Evolutionary conservation across 2,329 filamentous ascomycete genomes (phyloP), one percentile per base, ranked within the genome.

Genomic region (Ophiostoma montium): DNA sequence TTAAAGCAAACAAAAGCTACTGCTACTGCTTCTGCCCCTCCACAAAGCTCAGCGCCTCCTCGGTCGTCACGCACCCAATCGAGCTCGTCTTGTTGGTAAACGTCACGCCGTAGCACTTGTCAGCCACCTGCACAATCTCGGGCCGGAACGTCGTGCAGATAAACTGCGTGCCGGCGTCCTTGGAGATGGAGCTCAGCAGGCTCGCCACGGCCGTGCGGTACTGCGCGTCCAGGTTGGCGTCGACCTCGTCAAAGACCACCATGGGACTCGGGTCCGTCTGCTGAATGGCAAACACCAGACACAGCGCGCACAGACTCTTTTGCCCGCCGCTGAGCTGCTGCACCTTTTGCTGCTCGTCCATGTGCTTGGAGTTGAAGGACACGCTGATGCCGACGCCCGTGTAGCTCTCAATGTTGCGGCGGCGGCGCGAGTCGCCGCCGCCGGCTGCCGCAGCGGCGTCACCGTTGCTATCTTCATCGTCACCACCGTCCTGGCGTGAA

Each of bases 121-220:
- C 89, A 3, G 92, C 92, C 18, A 96, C 87, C 53, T 84, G 78
- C 55, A 98, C 76, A 74, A 98, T 95, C 68, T 98, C 92, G 1
- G 92, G 92, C 51, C 92, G 76, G 78, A 98, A 98, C 2, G 92
- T 98, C 4, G 92, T 98, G 74, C 92, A 96, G 65, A 98, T 98
- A 63, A 98, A 98, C 64, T 98, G 75, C 46, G 75, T 80, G 53
- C 75, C 73, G 13, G 74, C 75, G 56, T 80, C 77, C 52, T 74
- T 69, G 13, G 82, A 86, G 54, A 87, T 88, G 49, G 80, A 82
- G 60, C 90, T 74, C 19, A 98, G 74, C 69, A 96, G 86, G 50
- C 86, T 77, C 3, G 92, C 92, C 11, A 98, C 92, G 1, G 92
- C 90, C 1, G 92, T 95, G 53, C 92, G 84, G 70, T 98, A 98